phyloP scores from a whole-genome alignment of 202 grass and related monocot species.

The Hordeum pubiflorum region DNA sequence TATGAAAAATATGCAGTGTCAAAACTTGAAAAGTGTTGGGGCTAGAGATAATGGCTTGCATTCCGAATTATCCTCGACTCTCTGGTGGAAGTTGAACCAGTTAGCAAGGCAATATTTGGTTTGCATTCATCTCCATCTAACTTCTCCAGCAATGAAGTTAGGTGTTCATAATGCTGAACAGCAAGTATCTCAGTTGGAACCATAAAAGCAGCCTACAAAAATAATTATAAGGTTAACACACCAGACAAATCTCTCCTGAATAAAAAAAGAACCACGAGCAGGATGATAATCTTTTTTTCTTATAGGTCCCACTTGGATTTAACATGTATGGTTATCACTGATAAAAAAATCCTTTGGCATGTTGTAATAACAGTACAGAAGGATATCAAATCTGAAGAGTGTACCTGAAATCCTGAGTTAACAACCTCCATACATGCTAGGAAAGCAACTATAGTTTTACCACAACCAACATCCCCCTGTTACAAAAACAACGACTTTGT shows the following conservation, averaged over 20 bases:
- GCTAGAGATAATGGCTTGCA: slow-evolving; percentile 36
- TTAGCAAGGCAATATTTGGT: slow-evolving; percentile 79
- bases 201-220: slow-evolving; percentile 83
- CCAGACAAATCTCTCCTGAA: slow-evolving; percentile 11
- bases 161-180: slow-evolving; percentile 66
- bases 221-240: slow-evolving; percentile 27
- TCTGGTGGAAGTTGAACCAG: slow-evolving; percentile 72
- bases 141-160: slow-evolving; percentile 71
- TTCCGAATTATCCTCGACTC: slow-evolving; percentile 69
- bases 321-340: not conserved
- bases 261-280: slow-evolving; percentile 12
- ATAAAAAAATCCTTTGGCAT: slow-evolving; percentile 15
- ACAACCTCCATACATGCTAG: slow-evolving; percentile 92
- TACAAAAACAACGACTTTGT: slow-evolving; percentile 18
- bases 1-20: slow-evolving; percentile 13
- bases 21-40: slow-evolving; percentile 16
- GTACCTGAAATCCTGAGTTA: slow-evolving; percentile 92
- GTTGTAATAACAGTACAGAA: slow-evolving; percentile 12
- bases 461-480: slow-evolving; percentile 96
- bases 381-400: not conserved
- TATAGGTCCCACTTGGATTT: slow-evolving; percentile 2
- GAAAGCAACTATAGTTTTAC: slow-evolving; percentile 92
- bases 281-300: not conserved
- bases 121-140: slow-evolving; percentile 53
- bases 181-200: slow-evolving; percentile 91